Evolutionary conservation across 352 stramenopile species (phyloP).

Genomic region (Phytophthora hybrid): DNA sequence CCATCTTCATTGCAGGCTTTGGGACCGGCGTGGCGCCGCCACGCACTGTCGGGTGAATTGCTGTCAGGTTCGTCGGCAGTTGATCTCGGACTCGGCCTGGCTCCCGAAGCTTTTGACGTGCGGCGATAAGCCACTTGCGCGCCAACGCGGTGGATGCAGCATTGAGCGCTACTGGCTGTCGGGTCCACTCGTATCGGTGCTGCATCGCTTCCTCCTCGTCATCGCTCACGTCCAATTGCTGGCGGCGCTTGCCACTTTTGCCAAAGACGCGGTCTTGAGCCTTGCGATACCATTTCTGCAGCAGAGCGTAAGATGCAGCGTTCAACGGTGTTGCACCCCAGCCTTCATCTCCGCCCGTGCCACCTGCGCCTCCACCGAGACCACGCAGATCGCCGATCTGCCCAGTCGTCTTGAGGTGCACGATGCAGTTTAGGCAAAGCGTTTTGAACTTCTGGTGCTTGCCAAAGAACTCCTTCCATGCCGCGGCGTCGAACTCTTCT

Average conservation of each 20-base stretch:
- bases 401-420: constrained; percentile 68
- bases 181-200: constrained; percentile 82
- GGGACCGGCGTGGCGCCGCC: constrained; percentile 66
- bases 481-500: constrained; percentile 93
- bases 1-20: constrained; percentile 81
- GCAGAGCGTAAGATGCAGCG: constrained; percentile 88
- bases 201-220: constrained; percentile 85
- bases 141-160: constrained; percentile 85
- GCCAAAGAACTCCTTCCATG: constrained; percentile 96
- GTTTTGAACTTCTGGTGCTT: constrained; percentile 96
- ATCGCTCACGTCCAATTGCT: constrained; percentile 83
- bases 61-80: constrained; percentile 63
- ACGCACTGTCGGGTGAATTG: constrained; percentile 61
- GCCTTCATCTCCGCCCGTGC: constrained; percentile 37
- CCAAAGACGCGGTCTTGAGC: constrained; percentile 92
- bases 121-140: constrained; percentile 81
- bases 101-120: constrained; percentile 67
- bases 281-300: constrained; percentile 93
- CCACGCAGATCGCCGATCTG: constrained; percentile 35
- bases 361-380: constrained; percentile 29
- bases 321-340: constrained; percentile 79
- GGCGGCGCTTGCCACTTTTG: constrained; percentile 65
- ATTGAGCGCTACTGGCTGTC: constrained; percentile 72
- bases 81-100: constrained; percentile 46
- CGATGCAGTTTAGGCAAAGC: constrained; percentile 94